Conservation (phyloP, 2,329 filamentous ascomycete species). For the Monosporascus sp. region DNA sequence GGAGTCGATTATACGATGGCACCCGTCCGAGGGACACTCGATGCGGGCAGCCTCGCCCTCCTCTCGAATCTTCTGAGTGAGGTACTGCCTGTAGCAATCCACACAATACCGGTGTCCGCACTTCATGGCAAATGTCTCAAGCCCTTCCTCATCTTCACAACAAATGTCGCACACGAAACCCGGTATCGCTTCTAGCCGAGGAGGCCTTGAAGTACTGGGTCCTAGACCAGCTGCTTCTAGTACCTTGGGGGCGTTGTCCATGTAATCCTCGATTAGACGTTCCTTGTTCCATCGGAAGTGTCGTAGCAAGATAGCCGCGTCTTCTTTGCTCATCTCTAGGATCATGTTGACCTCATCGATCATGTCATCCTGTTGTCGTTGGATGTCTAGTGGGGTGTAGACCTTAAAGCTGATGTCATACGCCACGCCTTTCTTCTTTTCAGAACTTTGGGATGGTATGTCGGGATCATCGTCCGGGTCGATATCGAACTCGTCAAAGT, state of each 20-base stretch:
- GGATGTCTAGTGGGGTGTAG: conserved; percentile 72
- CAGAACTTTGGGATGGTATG: conserved; percentile 52
- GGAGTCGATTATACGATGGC: conserved; percentile 85
- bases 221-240: conserved; percentile 81
- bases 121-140: conserved; percentile 88
- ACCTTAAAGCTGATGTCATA: conserved; percentile 86
- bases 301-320: conserved; percentile 82
- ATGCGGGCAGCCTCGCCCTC: conserved; percentile 95
- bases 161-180: conserved; percentile 94
- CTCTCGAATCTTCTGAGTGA: conserved; percentile 87
- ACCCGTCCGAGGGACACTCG: conserved; percentile 83
- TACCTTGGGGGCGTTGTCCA: conserved; percentile 77
- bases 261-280: conserved; percentile 88
- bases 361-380: conserved; percentile 77
- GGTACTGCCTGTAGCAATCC: conserved; percentile 86
- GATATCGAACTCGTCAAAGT: conserved; percentile 57
- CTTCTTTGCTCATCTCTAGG: conserved; percentile 81
- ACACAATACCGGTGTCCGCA: conserved; percentile 93
- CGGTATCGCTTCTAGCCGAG: conserved; percentile 63
- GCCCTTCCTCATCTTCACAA: conserved; percentile 74
- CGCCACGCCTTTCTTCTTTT: conserved; percentile 64
- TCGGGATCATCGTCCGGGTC: conserved; percentile 50
- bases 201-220: conserved; percentile 53
- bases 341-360: conserved; percentile 89
- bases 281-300: conserved; percentile 96